These are phyloP conservation scores for Talaromyces borbonicus DNA, from an alignment of 495 filamentous ascomycete genomes.

Conservation along the genomic window DNA sequence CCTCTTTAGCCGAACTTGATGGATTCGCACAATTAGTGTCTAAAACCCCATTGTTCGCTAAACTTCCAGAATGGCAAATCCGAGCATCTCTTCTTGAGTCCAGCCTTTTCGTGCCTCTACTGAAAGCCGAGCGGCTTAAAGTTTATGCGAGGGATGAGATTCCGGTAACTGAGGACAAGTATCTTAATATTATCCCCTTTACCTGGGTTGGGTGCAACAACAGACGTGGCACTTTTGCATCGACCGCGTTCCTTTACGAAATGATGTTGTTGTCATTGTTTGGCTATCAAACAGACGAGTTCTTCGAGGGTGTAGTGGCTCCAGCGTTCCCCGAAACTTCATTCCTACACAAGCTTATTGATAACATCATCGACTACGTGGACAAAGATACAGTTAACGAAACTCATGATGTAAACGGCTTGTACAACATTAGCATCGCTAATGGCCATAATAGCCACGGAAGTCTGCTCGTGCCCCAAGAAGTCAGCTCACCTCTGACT, in stretches of 20 bases:
- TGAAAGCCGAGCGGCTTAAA: slow-evolving; percentile 8
- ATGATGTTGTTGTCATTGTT: slow-evolving; percentile 33
- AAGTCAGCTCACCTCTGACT: background rate
- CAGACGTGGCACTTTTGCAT: slow-evolving; percentile 1
- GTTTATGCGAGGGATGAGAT: slow-evolving; percentile 17
- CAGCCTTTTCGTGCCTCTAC: slow-evolving; percentile 12
- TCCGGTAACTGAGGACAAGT: slow-evolving; percentile 21
- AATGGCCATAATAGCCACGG: background rate
- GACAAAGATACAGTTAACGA: background rate
- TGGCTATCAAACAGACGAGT: slow-evolving; percentile 31
- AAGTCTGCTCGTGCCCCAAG: background rate
- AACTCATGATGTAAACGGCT: too few relatives aligned
- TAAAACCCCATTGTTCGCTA: slow-evolving; percentile 15
- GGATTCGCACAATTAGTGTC: slow-evolving; percentile 9
- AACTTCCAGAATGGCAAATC: slow-evolving; percentile 15
- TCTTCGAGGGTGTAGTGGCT: slow-evolving; percentile 20
- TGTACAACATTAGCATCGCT: too few relatives aligned
- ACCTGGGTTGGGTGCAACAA: slow-evolving; percentile 23
- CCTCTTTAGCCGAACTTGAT: background rate
- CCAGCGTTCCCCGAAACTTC: background rate
- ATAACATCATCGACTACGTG: background rate
- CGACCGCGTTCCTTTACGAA: slow-evolving; percentile 16
- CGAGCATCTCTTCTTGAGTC: slow-evolving; percentile 18
- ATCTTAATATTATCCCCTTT: slow-evolving; percentile 29
- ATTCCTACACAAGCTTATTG: background rate